Conservation (phyloP, 202 grass and related monocot species). For the Zoysia matrella region DNA sequence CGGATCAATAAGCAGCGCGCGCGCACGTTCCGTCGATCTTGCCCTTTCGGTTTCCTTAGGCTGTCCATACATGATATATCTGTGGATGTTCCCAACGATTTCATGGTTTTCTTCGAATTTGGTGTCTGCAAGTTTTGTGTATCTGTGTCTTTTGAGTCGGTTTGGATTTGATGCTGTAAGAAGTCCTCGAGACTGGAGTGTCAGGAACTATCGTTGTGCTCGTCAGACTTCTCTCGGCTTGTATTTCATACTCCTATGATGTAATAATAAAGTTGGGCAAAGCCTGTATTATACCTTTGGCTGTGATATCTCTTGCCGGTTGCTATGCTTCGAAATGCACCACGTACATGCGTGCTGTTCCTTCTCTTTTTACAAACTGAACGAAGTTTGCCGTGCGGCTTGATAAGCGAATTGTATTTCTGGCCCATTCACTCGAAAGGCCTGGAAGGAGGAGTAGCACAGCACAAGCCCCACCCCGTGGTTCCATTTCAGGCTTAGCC, state of each 20-base stretch:
- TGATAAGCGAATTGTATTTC: background rate
- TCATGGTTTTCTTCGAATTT: background rate
- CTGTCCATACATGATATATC: background rate
- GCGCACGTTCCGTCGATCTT: too few species aligned
- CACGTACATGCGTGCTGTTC: too few species aligned
- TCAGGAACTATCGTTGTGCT: background rate
- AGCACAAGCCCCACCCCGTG: too few species aligned
- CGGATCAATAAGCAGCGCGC: conserved; percentile 21
- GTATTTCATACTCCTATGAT: background rate
- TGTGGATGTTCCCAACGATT: background rate
- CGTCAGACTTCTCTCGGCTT: conserved; percentile 8
- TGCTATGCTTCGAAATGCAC: too few species aligned
- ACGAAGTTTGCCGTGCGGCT: background rate
- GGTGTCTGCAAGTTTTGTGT: conserved; percentile 2
- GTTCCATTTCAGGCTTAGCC: background rate
- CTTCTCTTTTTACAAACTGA: too few species aligned
- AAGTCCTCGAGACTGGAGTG: background rate
- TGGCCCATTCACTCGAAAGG: background rate
- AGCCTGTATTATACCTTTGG: background rate
- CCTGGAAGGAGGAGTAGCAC: background rate
- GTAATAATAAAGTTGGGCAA: background rate
- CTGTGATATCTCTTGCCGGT: background rate
- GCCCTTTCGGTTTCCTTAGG: background rate
- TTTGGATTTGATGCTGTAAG: background rate
- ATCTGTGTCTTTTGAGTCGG: background rate